Conservation (phyloP, 2,329 filamentous ascomycete species). For the Gnomoniopsis sp. region DNA sequence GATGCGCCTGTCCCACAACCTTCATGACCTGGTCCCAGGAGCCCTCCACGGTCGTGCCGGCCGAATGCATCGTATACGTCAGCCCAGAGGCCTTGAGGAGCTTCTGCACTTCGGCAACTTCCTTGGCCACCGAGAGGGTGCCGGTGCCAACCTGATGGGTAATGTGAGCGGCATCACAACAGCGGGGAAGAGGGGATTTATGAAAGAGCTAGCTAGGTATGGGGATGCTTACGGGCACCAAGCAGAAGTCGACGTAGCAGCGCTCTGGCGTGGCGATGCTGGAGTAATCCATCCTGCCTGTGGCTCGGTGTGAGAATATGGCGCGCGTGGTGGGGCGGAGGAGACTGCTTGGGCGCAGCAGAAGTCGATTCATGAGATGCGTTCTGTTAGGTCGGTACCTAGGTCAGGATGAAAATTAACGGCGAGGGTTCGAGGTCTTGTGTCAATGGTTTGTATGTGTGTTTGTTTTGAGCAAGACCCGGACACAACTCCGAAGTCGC, state of each 20-base stretch:
- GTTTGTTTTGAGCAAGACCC: no score
- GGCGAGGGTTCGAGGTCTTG: no score
- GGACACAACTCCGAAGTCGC: no score
- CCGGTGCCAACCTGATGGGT: constrained; percentile 70
- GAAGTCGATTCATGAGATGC: neutral
- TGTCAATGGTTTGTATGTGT: no score
- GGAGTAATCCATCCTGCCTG: constrained; percentile 40
- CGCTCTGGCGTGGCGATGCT: constrained; percentile 62
- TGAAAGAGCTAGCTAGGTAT: no score
- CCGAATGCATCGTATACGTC: constrained; percentile 86
- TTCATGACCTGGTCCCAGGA: constrained; percentile 85
- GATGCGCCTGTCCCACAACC: constrained; percentile 82
- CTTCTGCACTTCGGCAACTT: constrained; percentile 85
- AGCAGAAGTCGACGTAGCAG: constrained; percentile 87
- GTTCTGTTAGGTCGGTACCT: no score
- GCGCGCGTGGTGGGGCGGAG: neutral
- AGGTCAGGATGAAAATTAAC: no score
- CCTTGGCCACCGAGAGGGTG: constrained; percentile 69
- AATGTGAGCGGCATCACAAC: no score
- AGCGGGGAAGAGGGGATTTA: neutral
- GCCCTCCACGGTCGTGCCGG: constrained; percentile 90
- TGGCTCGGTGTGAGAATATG: neutral
- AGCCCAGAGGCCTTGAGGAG: constrained; percentile 78
- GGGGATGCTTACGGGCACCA: constrained; percentile 65
- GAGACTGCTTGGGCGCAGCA: neutral